These are phyloP conservation scores for Nakaseomyces sp. DNA, from an alignment of 1,139 yeast species.

Conservation along the genomic window DNA sequence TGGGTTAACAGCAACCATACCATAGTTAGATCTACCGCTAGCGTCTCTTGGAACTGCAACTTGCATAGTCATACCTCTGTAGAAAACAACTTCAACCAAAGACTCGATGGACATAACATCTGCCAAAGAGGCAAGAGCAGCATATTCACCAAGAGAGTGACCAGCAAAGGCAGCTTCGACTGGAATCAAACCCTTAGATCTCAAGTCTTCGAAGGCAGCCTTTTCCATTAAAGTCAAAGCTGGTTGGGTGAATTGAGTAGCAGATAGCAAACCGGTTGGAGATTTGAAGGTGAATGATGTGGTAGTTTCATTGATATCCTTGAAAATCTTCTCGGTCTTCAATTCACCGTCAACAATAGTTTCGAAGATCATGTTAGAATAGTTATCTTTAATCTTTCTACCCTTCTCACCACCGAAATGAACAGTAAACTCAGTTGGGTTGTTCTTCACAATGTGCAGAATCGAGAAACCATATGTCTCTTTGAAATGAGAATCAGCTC, in stretches of 20 bases:
- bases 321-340: slow-evolving; percentile 89
- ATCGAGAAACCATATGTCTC: slow-evolving; percentile 95
- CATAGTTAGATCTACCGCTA: slow-evolving; percentile 91
- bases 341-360: slow-evolving; percentile 79
- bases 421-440: slow-evolving; percentile 89
- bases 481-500: slow-evolving; percentile 89
- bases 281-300: slow-evolving; percentile 83
- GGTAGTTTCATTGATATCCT: slow-evolving; percentile 73
- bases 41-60: slow-evolving; percentile 98
- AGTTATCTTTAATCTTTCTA: slow-evolving; percentile 87
- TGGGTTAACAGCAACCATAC: slow-evolving; percentile 99
- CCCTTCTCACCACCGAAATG: slow-evolving; percentile 99
- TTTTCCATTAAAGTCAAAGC: slow-evolving; percentile 98
- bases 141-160: slow-evolving; percentile 97
- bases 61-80: slow-evolving; percentile 99
- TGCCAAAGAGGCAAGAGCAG: slow-evolving; percentile 93
- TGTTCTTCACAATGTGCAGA: slow-evolving; percentile 86
- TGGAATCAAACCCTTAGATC: slow-evolving; percentile 90
- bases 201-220: slow-evolving; percentile 97
- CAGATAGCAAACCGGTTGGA: slow-evolving; percentile 91
- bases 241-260: slow-evolving; percentile 98
- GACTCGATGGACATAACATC: slow-evolving; percentile 99
- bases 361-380: slow-evolving; percentile 95
- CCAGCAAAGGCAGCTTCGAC: slow-evolving; percentile 94
- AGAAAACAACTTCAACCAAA: slow-evolving; percentile 94